Evolutionary conservation across 345 rosid genomes (phyloP).

Genomic region (Hibiscus tridactylites): DNA sequence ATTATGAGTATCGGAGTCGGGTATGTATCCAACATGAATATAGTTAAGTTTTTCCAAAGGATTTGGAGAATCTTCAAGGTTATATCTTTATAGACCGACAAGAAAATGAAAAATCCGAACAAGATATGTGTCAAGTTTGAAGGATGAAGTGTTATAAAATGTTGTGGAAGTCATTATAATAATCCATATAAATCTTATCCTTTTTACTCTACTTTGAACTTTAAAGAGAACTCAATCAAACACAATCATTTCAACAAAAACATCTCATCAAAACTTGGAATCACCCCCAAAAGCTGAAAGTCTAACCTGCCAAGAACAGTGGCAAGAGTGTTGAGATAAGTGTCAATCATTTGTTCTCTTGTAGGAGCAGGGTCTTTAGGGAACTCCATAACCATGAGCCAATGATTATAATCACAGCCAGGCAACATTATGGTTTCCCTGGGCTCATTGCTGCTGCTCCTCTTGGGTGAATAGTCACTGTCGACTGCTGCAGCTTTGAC

Average conservation of each 20-base stretch:
- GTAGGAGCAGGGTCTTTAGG: slow-evolving; percentile 96
- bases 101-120: no score
- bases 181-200: not conserved
- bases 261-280: no score
- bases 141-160: not conserved
- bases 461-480: slow-evolving; percentile 50
- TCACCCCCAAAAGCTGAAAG: not conserved
- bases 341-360: slow-evolving; percentile 90
- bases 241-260: not conserved
- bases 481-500: slow-evolving; percentile 46
- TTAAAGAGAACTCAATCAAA: not conserved
- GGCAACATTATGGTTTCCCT: slow-evolving; percentile 96
- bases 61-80: no score
- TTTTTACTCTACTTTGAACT: not conserved
- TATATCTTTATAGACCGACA: no score
- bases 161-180: no score
- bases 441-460: slow-evolving; percentile 64
- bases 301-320: slow-evolving; percentile 79
- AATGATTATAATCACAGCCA: slow-evolving; percentile 90
- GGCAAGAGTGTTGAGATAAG: slow-evolving; percentile 83
- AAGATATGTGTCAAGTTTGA: not conserved
- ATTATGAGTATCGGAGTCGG: no score
- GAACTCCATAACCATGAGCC: slow-evolving; percentile 96
- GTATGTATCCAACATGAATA: no score
- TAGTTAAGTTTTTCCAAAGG: no score